Evolutionary conservation across 2,329 filamentous ascomycete species (phyloP).

Genomic region (Teratosphaeria epicoccoides): DNA sequence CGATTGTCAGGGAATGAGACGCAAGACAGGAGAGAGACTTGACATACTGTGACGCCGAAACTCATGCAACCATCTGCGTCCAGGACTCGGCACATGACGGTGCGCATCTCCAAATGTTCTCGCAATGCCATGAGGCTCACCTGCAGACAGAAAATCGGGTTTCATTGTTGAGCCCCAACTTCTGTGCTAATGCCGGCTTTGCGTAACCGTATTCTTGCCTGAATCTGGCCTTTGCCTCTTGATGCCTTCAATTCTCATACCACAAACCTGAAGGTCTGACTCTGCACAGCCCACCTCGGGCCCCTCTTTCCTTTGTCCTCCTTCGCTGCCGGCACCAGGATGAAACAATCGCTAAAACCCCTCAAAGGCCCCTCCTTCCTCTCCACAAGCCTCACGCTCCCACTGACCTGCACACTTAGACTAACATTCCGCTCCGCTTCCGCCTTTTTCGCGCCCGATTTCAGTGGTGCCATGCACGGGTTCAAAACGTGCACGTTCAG

Average conservation of each 20-base stretch:
- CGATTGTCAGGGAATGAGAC: no score
- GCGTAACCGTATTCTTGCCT: no score
- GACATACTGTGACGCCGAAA: no score
- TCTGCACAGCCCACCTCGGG: slow-evolving; percentile 32
- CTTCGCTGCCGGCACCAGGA: slow-evolving; percentile 56
- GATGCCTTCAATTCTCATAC: slow-evolving; percentile 16
- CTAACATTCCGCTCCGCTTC: slow-evolving; percentile 50
- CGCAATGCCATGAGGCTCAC: no score
- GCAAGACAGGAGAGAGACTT: no score
- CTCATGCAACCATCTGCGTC: no score
- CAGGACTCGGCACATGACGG: no score
- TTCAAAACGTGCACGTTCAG: slow-evolving; percentile 73
- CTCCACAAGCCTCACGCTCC: slow-evolving; percentile 56
- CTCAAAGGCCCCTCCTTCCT: slow-evolving; percentile 50
- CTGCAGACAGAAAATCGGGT: no score
- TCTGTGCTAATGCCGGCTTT: no score
- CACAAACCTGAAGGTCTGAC: slow-evolving; percentile 34
- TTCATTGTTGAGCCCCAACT: no score
- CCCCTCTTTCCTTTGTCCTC: slow-evolving; percentile 23
- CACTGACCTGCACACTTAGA: slow-evolving; percentile 63
- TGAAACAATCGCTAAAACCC: slow-evolving; percentile 69
- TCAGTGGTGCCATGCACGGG: slow-evolving; percentile 30
- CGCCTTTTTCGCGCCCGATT: slow-evolving; percentile 18
- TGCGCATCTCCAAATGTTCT: no score
- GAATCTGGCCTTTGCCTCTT: no score